A percentile compares a stretch with the other conserved stretches of the same genome.
Evolutionary conservation across 140 eudicot genomes (phyloP).

Genomic region (Erigeron philadelphicus): DNA sequence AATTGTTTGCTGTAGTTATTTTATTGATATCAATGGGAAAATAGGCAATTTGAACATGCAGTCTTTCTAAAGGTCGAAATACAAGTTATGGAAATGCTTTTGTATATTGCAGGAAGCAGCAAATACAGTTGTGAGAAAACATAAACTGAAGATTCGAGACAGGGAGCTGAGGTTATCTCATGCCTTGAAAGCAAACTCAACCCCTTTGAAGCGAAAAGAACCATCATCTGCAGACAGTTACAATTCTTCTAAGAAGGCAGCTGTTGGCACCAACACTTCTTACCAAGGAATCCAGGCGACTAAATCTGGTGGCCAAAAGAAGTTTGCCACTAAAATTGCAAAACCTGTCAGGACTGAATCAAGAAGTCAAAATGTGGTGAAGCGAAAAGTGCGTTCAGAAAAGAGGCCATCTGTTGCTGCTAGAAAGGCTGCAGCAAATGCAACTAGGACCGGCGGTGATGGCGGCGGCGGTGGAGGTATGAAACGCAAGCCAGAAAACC

Average conservation of each 20-base stretch:
- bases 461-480: constrained; percentile 36
- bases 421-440: constrained; percentile 58
- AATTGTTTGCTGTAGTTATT: too few species aligned
- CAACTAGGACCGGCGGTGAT: constrained; percentile 35
- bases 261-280: constrained; percentile 29
- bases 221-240: constrained; percentile 24
- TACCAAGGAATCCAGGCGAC: constrained; percentile 52
- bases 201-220: constrained; percentile 46
- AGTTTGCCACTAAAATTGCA: constrained; percentile 31
- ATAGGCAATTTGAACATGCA: too few species aligned
- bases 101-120: constrained; percentile 68
- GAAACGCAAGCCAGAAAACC: constrained; percentile 53
- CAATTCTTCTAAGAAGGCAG: constrained; percentile 36
- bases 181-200: constrained; percentile 52
- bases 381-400: constrained; percentile 35
- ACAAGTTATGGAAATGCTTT: not conserved
- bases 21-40: too few species aligned
- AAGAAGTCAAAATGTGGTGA: constrained; percentile 28
- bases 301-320: constrained; percentile 72
- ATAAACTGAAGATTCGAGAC: constrained; percentile 70
- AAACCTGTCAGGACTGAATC: constrained; percentile 27
- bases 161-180: constrained; percentile 74
- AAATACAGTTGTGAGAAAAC: constrained; percentile 50
- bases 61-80: not conserved
- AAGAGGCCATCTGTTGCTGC: constrained; percentile 97